Evolutionary conservation across 768 basidiomycete species (phyloP).

Genomic region (Collybiopsis luxurians): DNA sequence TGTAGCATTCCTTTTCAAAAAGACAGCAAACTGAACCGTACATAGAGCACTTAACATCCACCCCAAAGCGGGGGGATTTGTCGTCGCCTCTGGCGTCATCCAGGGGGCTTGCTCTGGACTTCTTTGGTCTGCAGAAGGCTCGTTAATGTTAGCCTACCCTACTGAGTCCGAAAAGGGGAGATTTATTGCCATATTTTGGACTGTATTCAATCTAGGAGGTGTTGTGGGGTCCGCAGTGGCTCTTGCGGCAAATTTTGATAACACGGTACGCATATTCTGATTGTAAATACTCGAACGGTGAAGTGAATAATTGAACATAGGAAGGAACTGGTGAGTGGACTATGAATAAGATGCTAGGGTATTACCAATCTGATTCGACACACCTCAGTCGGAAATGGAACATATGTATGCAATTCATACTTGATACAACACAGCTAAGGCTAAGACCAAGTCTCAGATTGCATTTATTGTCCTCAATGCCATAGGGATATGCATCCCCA

Average conservation of each 20-base stretch:
- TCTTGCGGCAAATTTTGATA: slow-evolving; percentile 67
- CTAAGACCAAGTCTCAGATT: slow-evolving; percentile 53
- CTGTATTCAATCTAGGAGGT: slow-evolving; percentile 78
- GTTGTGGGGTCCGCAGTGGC: slow-evolving; percentile 79
- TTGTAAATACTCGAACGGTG: too few relatives aligned
- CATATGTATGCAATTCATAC: slow-evolving; percentile 62
- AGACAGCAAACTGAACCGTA: slow-evolving; percentile 1
- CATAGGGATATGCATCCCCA: slow-evolving; percentile 64
- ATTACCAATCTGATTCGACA: background rate
- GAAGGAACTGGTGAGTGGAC: slow-evolving; percentile 36
- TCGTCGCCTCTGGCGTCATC: slow-evolving; percentile 70
- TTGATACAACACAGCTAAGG: too few relatives aligned
- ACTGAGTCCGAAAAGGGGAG: slow-evolving; percentile 76
- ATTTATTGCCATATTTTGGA: slow-evolving; percentile 81
- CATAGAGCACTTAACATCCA: slow-evolving; percentile 70
- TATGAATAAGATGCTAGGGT: background rate
- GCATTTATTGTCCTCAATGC: slow-evolving; percentile 71
- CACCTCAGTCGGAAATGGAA: slow-evolving; percentile 71
- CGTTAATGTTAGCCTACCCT: slow-evolving; percentile 80
- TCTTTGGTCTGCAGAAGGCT: slow-evolving; percentile 83
- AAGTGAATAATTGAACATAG: slow-evolving; percentile 18
- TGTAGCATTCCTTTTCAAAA: too few relatives aligned
- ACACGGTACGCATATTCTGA: slow-evolving; percentile 39
- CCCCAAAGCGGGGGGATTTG: slow-evolving; percentile 54
- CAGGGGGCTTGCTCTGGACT: slow-evolving; percentile 70